Conservation (phyloP, 2,329 filamentous ascomycete species). For the Botrytis squamosa region DNA sequence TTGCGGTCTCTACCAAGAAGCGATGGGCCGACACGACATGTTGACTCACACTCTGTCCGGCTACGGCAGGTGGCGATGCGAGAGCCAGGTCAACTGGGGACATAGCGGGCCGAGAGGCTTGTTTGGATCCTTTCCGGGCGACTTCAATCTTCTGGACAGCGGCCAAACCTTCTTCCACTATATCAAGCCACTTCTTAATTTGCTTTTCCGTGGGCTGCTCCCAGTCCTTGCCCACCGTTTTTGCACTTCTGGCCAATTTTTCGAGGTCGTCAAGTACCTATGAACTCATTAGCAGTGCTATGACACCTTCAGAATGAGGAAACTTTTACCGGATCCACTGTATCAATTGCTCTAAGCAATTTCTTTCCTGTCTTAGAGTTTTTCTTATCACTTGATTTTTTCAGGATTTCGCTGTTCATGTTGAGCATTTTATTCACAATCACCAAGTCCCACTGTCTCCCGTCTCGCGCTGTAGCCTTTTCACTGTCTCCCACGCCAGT, state of each 20-base stretch:
- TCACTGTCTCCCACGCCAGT: not conserved
- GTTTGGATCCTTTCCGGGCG: not conserved
- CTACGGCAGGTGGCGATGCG: not conserved
- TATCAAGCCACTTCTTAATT: not conserved
- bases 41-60: not conserved
- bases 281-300: not conserved
- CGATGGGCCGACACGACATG: not conserved
- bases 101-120: not conserved
- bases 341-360: not conserved
- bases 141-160: not conserved
- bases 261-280: not conserved
- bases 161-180: not conserved
- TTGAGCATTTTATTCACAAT: not conserved
- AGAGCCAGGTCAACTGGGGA: not conserved
- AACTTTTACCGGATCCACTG: not conserved
- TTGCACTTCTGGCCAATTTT: not conserved
- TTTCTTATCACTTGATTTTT: not conserved
- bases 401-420: not conserved
- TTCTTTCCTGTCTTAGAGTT: not conserved
- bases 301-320: not conserved
- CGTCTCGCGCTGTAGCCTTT: not conserved
- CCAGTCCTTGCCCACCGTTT: not conserved
- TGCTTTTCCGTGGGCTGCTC: not conserved
- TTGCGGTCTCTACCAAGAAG: not conserved
- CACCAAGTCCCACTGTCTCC: not conserved